A percentile compares a stretch with the other conserved stretches of the same genome.
These are phyloP conservation scores for maize (Zea mays) DNA, from an alignment of 176 grass and related monocot species.

Conservation along the genomic window DNA sequence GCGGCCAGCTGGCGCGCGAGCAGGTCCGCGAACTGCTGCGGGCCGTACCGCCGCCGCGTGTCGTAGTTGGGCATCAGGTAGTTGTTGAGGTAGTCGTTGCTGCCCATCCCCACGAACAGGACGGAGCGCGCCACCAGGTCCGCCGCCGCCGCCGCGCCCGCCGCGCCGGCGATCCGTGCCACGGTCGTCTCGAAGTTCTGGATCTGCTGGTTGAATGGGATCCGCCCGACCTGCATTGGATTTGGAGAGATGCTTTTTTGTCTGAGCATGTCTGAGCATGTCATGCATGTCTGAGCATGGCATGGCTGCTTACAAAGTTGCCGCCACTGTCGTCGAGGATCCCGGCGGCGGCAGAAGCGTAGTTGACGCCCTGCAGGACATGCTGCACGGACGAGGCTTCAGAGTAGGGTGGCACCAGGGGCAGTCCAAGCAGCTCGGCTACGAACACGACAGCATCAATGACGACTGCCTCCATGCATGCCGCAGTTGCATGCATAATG, in stretches of 20 bases:
- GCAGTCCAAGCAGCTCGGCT: constrained; percentile 62
- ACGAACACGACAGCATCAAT: background rate
- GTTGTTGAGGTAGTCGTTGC: constrained; percentile 91
- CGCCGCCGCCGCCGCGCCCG: constrained; percentile 10
- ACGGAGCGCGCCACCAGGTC: constrained; percentile 27
- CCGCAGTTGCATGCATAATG: too few species aligned
- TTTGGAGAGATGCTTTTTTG: too few species aligned
- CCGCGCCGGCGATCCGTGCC: constrained; percentile 18
- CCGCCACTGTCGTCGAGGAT: constrained; percentile 58
- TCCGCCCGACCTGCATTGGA: constrained; percentile 28
- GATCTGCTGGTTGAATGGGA: constrained; percentile 65
- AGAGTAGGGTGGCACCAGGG: constrained; percentile 52
- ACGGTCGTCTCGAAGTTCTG: constrained; percentile 48
- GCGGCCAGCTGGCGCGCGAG: constrained; percentile 39
- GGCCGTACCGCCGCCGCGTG: constrained; percentile 42
- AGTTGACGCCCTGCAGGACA: constrained; percentile 47
- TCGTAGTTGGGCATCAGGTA: constrained; percentile 67
- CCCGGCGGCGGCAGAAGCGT: constrained; percentile 65
- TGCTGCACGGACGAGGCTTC: constrained; percentile 28
- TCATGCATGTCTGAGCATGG: too few species aligned
- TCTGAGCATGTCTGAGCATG: too few species aligned
- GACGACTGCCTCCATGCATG: too few species aligned
- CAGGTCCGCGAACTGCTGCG: constrained; percentile 52
- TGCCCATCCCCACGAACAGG: constrained; percentile 60
- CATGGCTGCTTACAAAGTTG: constrained; percentile 45